Percentiles rank a stretch among this genome's conserved stretches.
Evolutionary conservation across 495 filamentous ascomycete genomes (phyloP).

Genomic region (Daldinia loculata): DNA sequence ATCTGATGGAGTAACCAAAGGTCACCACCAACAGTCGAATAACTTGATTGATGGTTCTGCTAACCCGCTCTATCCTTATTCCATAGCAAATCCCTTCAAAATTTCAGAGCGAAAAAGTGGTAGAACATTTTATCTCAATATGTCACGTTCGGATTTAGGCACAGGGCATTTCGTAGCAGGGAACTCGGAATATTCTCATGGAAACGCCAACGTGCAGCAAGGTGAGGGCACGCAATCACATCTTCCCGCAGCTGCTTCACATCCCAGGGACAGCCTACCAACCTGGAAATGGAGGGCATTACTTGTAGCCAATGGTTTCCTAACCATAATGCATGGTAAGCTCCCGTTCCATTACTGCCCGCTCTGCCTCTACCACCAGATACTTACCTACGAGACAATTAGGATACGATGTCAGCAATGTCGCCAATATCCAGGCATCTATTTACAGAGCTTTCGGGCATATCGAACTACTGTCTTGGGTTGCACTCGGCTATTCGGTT

Average conservation of each 20-base stretch:
- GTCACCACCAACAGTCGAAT: not conserved
- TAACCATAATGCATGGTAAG: conserved; percentile 23
- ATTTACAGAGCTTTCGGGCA: conserved; percentile 36
- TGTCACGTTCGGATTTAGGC: not conserved
- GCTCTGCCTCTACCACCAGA: not conserved
- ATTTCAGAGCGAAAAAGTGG: not conserved
- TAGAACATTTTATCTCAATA: not conserved
- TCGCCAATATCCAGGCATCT: conserved; percentile 26
- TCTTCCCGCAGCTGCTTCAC: not conserved
- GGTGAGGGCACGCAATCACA: not conserved
- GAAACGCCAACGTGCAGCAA: not conserved
- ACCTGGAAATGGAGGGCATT: conserved; percentile 19
- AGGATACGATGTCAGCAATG: conserved; percentile 38
- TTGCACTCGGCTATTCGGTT: conserved; percentile 53
- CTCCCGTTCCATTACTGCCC: not conserved
- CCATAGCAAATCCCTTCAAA: not conserved
- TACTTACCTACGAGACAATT: not conserved
- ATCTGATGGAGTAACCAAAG: not conserved
- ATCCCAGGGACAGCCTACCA: conserved; percentile 12
- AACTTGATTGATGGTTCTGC: not conserved
- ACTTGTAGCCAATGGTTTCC: conserved; percentile 23
- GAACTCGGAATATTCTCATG: not conserved
- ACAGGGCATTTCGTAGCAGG: not conserved
- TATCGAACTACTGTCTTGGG: conserved; percentile 42
- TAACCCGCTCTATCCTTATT: not conserved